Evolutionary conservation across 805 yeast genomes (phyloP).

Genomic region (Vanderwaltozyma verrucispora): DNA sequence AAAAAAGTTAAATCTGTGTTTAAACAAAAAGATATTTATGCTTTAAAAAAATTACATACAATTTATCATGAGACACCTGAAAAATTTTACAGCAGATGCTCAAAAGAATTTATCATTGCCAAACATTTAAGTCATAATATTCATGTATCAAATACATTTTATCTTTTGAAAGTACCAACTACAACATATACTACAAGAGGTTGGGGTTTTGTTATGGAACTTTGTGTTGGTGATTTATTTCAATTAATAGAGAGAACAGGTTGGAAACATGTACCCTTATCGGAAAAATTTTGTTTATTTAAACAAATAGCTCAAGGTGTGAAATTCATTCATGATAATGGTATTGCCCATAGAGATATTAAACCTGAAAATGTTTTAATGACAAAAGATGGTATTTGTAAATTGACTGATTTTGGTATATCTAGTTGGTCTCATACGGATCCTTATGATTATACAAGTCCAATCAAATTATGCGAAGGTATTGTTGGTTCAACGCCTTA

Average conservation of each 20-base stretch:
- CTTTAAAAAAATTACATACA: slow-evolving; percentile 54
- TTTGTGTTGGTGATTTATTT: slow-evolving; percentile 56
- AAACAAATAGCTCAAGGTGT: slow-evolving; percentile 59
- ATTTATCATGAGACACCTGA: slow-evolving; percentile 53
- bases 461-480: slow-evolving; percentile 29
- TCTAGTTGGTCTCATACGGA: slow-evolving; percentile 51
- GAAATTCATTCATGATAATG: slow-evolving; percentile 51
- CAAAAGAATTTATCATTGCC: slow-evolving; percentile 54
- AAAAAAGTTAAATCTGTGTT: slow-evolving; percentile 34
- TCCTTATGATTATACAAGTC: slow-evolving; percentile 40
- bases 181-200: slow-evolving; percentile 46
- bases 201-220: slow-evolving; percentile 69
- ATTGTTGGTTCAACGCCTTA: slow-evolving; percentile 76
- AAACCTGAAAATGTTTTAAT: slow-evolving; percentile 65
- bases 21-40: slow-evolving; percentile 36
- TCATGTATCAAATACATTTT: slow-evolving; percentile 48
- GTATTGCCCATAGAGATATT: slow-evolving; percentile 62
- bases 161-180: slow-evolving; percentile 47
- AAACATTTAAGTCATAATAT: slow-evolving; percentile 40
- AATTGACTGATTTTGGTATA: slow-evolving; percentile 70
- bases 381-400: slow-evolving; percentile 49
- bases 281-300: slow-evolving; percentile 54
- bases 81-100: slow-evolving; percentile 53
- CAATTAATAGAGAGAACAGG: slow-evolving; percentile 43
- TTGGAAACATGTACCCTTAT: slow-evolving; percentile 44